Base-by-base conservation (phyloP, 2,329 filamentous ascomycete species). In the Pleoardoris graminearum region DNA sequence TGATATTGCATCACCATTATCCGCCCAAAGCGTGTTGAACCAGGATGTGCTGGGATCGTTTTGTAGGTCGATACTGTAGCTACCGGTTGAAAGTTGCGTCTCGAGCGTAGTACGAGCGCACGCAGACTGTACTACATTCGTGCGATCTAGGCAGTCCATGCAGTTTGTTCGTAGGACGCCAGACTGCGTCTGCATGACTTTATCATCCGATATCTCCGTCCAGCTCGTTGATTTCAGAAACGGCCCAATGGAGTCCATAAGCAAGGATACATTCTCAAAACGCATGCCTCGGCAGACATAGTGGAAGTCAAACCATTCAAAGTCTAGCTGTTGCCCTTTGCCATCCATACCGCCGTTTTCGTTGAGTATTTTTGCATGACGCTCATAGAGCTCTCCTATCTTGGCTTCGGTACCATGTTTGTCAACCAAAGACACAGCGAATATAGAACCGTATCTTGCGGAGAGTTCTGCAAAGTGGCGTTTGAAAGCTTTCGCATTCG, bases 301-400 rank as follows among this genome's bases (percentile, higher is more conserved):
- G 71, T 97, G 94, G 65, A 99, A 99, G 68, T 99, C 94, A 64
- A 97, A 99, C 94, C 94, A 99, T 68, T 96, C 90, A 66, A 96
- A 95, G 0, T 79, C 81, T 11, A 94, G 75, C 8, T 78, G 70
- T 10, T 67, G 69, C 11, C 71, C 71, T 46, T 75, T 70, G 10
- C 76, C 79, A 53, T 84, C 79, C 17, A 80, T 70, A 4, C 80
- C 78, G 6, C 79, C 79, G 7, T 61, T 50, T 8, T 86, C 80
- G 58, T 94, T 96, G 48, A 93, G 77, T 21, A 78, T 74, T 43
- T 84, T 77, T 1, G 89, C 81, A 52, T 85, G 85, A 44, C 82
- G 80, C 65, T 95, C 83, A 67, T 91, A 99, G 30, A 86, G 81
- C 48, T 87, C 82, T 3, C 92, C 94, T 43, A 97, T 85, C 16